Evolutionary conservation across 1,284 basidiomycete species (phyloP).

Genomic region (Gymnopus androsaceus): DNA sequence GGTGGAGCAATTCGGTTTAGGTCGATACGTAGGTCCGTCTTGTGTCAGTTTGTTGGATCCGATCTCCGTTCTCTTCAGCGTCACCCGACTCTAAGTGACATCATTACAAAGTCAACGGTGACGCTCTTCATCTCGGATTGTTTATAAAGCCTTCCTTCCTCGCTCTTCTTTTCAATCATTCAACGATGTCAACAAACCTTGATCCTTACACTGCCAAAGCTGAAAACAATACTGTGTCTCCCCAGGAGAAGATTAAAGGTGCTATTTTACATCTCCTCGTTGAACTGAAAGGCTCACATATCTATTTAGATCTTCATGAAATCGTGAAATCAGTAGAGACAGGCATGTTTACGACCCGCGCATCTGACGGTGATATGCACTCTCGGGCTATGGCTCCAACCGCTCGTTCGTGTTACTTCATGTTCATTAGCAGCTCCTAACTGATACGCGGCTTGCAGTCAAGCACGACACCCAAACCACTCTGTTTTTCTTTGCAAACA

Average conservation of each 20-base stretch:
- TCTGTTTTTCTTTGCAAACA: constrained; percentile 79
- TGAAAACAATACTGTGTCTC: constrained; percentile 52
- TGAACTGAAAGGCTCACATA: neutral
- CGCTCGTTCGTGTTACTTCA: constrained; percentile 48
- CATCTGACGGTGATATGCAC: constrained; percentile 76
- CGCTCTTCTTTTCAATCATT: constrained; percentile 29
- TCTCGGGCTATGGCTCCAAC: constrained; percentile 83
- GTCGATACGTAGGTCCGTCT: no score
- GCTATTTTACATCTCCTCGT: constrained; percentile 8
- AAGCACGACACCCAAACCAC: constrained; percentile 47
- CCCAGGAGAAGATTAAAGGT: constrained; percentile 70
- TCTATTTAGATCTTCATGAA: constrained; percentile 51
- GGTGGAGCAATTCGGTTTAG: no score
- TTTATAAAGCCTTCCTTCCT: neutral
- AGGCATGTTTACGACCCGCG: constrained; percentile 82
- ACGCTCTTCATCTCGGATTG: neutral
- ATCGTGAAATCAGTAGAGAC: constrained; percentile 64
- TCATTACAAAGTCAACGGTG: no score
- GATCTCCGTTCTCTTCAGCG: neutral
- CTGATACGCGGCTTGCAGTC: constrained; percentile 35
- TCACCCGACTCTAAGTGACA: constrained; percentile 4
- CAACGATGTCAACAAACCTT: constrained; percentile 33
- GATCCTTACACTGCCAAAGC: constrained; percentile 70
- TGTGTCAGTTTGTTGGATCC: neutral
- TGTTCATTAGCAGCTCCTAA: neutral